phyloP scores from a whole-genome alignment of 768 basidiomycete genomes.

The Rhodotorula sphaerocarpa region DNA sequence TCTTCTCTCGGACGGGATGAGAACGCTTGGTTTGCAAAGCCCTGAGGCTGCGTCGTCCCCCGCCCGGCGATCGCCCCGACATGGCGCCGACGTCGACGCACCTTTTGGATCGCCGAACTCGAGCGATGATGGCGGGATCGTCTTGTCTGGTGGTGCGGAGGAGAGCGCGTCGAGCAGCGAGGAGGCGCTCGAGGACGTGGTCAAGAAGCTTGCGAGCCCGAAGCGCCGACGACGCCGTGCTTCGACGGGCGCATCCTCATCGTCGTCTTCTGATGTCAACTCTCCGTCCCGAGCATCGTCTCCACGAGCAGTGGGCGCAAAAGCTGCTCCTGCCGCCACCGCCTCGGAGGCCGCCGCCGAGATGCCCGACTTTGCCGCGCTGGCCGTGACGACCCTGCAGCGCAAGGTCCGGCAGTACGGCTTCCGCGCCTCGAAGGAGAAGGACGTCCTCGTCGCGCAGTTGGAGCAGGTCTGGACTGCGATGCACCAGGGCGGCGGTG shows the following conservation, averaged over 20 bases:
- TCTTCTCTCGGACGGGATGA: not conserved
- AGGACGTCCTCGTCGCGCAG: conserved; percentile 22
- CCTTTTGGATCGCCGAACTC: no score
- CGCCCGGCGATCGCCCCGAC: no score
- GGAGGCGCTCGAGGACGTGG: not conserved
- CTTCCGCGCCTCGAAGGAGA: conserved; percentile 24
- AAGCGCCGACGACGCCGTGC: not conserved
- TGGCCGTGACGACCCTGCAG: conserved; percentile 14
- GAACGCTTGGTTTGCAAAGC: conserved; percentile 17
- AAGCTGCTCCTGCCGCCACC: not conserved
- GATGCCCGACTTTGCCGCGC: conserved; percentile 18
- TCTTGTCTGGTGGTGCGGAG: not conserved
- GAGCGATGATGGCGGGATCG: not conserved
- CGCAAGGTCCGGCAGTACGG: conserved; percentile 25
- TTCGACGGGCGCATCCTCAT: not conserved
- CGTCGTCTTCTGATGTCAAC: not conserved
- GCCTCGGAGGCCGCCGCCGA: not conserved
- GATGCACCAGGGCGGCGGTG: conserved; percentile 3
- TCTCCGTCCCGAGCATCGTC: not conserved
- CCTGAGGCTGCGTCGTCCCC: not conserved
- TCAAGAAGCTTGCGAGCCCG: not conserved
- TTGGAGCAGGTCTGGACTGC: conserved; percentile 24
- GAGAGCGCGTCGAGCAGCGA: conserved; percentile 17
- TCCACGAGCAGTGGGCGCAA: not conserved
- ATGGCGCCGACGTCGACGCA: no score